These are phyloP conservation scores for Albizia julibrissin DNA, from an alignment of 306 rosid species.

Conservation along the genomic window DNA sequence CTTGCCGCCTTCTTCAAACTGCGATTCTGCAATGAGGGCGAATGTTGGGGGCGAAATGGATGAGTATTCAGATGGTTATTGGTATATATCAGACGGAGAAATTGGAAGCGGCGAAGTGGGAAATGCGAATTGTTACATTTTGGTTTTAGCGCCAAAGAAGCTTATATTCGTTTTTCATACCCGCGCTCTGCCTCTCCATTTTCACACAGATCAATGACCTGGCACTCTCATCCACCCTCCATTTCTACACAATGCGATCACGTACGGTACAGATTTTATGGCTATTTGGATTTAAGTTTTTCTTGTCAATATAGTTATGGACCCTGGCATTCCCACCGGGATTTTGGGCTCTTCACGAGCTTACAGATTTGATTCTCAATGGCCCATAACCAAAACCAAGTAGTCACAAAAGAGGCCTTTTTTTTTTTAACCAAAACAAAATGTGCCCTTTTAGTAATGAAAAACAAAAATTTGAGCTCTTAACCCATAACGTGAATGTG, in stretches of 20 bases:
- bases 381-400: neutral
- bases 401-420: neutral
- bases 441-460: no score
- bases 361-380: neutral
- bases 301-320: neutral
- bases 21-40: neutral
- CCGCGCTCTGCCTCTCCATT: constrained; percentile 1
- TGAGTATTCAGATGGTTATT: neutral
- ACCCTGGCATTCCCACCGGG: neutral
- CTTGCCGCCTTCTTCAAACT: neutral
- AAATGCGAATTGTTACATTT: neutral
- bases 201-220: constrained; percentile 17
- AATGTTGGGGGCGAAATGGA: neutral
- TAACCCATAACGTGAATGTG: no score
- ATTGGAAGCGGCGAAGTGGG: neutral
- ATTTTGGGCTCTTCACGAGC: neutral
- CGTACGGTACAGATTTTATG: neutral
- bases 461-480: neutral
- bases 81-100: neutral
- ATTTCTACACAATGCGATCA: neutral
- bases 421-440: neutral
- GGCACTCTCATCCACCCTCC: constrained; percentile 1
- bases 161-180: neutral
- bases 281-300: neutral
- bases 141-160: constrained; percentile 17